phyloP scores from a whole-genome alignment of 768 basidiomycete genomes.

The Dacryopinax primogenitus region DNA sequence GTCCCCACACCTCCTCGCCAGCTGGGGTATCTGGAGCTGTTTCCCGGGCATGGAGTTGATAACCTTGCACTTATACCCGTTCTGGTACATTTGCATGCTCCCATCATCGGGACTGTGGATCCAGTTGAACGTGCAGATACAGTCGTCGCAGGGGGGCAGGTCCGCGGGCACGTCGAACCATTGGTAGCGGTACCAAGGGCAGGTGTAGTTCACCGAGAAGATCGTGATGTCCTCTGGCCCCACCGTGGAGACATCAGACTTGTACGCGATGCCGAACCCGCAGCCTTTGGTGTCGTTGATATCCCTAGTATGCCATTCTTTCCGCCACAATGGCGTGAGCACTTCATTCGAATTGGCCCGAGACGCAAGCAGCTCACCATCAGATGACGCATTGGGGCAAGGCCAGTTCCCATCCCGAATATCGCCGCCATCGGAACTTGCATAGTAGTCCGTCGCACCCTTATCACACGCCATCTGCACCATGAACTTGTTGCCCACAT shows the following conservation, averaged over 20 bases:
- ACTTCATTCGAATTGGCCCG: too few species aligned
- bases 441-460: slow-evolving; percentile 42
- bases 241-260: slow-evolving; percentile 42
- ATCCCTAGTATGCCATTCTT: slow-evolving; percentile 44
- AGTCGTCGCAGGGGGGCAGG: slow-evolving; percentile 29
- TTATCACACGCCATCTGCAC: slow-evolving; percentile 48
- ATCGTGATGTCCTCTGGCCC: slow-evolving; percentile 57
- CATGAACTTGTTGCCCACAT: slow-evolving; percentile 43
- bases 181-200: slow-evolving; percentile 59
- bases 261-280: slow-evolving; percentile 62
- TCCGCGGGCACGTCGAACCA: slow-evolving; percentile 53
- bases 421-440: too few species aligned
- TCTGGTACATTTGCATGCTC: slow-evolving; percentile 41
- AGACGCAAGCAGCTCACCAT: too few species aligned
- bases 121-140: slow-evolving; percentile 60
- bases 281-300: slow-evolving; percentile 47
- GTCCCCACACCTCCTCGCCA: slow-evolving; percentile 53
- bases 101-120: slow-evolving; percentile 36
- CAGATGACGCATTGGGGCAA: background rate
- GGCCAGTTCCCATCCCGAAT: background rate
- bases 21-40: slow-evolving; percentile 41
- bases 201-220: slow-evolving; percentile 63
- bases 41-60: slow-evolving; percentile 32
- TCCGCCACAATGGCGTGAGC: too few species aligned
- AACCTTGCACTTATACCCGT: slow-evolving; percentile 55